Conservation (phyloP, 805 yeast species). For the Henningerozyma blattae region DNA sequence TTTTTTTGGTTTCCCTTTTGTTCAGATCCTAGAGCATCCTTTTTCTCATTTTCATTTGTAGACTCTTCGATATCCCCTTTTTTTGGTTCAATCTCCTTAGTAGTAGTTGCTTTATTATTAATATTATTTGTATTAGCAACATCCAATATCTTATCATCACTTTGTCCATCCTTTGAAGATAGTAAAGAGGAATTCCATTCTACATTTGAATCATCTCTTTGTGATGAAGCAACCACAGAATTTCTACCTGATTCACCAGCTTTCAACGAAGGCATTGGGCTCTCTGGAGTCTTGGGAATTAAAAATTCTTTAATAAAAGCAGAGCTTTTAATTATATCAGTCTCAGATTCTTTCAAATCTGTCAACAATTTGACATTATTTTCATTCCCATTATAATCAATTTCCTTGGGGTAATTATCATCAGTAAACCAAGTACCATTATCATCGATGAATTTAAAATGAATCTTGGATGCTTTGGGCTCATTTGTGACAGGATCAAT, state of each 20-base stretch:
- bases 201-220: not conserved
- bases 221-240: too few relatives aligned
- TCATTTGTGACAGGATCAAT: slow-evolving; percentile 10
- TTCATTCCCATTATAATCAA: slow-evolving; percentile 26
- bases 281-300: not conserved
- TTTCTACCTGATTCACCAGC: too few relatives aligned
- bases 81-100: too few relatives aligned
- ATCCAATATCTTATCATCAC: too few relatives aligned
- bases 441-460: slow-evolving; percentile 20
- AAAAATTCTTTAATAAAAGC: not conserved
- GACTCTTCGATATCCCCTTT: too few relatives aligned
- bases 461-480: slow-evolving; percentile 4
- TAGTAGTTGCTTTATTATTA: too few relatives aligned
- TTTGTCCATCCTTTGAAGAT: too few relatives aligned
- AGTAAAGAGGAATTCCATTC: too few relatives aligned
- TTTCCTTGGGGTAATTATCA: slow-evolving; percentile 19
- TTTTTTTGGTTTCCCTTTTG: too few relatives aligned
- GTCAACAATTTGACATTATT: slow-evolving; percentile 24
- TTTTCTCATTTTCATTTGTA: too few relatives aligned
- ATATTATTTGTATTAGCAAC: too few relatives aligned
- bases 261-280: not conserved
- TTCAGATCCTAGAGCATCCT: too few relatives aligned
- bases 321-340: not conserved
- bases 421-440: slow-evolving; percentile 21
- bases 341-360: not conserved